Conservation (phyloP, 1,284 basidiomycete species). For the Xerocomus cyaneibrunnescens region DNA sequence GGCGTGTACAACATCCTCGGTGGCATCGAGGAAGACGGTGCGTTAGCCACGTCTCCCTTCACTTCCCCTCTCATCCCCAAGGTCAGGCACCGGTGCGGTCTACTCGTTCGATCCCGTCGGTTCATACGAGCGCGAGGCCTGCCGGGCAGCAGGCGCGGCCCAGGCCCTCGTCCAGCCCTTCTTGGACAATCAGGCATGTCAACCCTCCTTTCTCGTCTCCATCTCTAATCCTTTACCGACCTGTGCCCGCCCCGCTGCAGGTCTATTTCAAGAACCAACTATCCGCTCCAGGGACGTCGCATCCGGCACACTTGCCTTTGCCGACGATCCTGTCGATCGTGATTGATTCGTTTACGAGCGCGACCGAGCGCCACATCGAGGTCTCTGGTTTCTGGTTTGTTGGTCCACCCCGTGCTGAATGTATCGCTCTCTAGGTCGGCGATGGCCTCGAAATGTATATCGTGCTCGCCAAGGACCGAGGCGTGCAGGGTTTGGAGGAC, state of each 20-base stretch:
- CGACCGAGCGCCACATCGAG: constrained; percentile 96
- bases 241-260: constrained; percentile 41
- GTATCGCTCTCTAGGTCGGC: constrained; percentile 63
- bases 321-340: constrained; percentile 80
- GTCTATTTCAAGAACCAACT: constrained; percentile 96
- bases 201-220: background rate
- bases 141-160: constrained; percentile 91
- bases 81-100: constrained; percentile 83
- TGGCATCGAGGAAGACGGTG: constrained; percentile 92
- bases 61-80: constrained; percentile 11
- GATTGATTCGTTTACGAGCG: constrained; percentile 90
- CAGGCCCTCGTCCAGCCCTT: constrained; percentile 91
- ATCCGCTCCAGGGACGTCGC: constrained; percentile 61
- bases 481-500: constrained; percentile 59
- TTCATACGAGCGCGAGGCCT: constrained; percentile 92
- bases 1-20: constrained; percentile 95
- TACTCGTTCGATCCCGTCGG: constrained; percentile 98
- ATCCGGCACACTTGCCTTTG: constrained; percentile 81
- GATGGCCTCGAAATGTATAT: constrained; percentile 92
- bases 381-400: constrained; percentile 40
- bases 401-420: constrained; percentile 14
- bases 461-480: constrained; percentile 70
- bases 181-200: constrained; percentile 89
- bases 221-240: constrained; percentile 49
- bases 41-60: constrained; percentile 33